Percentiles rank a stretch among this genome's conserved stretches.
Conservation (phyloP, 2,329 filamentous ascomycete species). For the Lomentospora prolificans region DNA sequence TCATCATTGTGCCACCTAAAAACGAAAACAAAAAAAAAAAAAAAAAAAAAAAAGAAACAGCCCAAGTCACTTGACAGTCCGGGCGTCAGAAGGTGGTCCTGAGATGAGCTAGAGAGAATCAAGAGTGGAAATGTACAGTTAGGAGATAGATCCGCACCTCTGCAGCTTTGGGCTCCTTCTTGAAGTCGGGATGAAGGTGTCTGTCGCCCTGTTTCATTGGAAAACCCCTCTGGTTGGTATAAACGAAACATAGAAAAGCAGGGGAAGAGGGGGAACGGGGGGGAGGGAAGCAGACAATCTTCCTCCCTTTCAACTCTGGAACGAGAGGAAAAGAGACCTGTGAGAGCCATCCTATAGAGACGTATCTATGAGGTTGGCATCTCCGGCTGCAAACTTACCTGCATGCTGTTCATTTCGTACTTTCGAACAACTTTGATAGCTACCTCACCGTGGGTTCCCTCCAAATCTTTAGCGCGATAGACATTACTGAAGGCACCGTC, state of each 20-base stretch:
- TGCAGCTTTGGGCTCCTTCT: constrained; percentile 87
- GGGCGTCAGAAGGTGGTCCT: constrained; percentile 17
- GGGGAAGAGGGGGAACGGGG: neutral
- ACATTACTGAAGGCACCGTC: constrained; percentile 99
- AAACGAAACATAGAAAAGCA: constrained; percentile 12
- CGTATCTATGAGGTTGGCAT: neutral
- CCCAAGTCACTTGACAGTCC: constrained; percentile 15
- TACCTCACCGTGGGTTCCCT: constrained; percentile 65
- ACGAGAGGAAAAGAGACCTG: constrained; percentile 9
- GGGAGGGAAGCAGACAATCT: constrained; percentile 17
- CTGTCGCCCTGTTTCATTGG: constrained; percentile 63
- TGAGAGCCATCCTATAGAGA: neutral
- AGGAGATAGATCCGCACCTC: constrained; percentile 65
- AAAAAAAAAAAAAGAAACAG: neutral
- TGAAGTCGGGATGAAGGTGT: constrained; percentile 93
- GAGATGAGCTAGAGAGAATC: constrained; percentile 19
- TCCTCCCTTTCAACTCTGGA: neutral
- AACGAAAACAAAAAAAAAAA: neutral
- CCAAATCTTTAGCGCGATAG: constrained; percentile 72
- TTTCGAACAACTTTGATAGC: constrained; percentile 99
- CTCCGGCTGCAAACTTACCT: constrained; percentile 59
- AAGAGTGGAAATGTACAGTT: neutral
- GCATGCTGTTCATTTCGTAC: constrained; percentile 96
- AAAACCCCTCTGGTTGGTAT: constrained; percentile 42
- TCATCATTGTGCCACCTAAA: neutral